Percentiles rank a stretch among this genome's conserved stretches.
These are phyloP conservation scores for Auxenochlorella pyrenoidosa DNA, from an alignment of 139 green algal species.

Conservation along the genomic window DNA sequence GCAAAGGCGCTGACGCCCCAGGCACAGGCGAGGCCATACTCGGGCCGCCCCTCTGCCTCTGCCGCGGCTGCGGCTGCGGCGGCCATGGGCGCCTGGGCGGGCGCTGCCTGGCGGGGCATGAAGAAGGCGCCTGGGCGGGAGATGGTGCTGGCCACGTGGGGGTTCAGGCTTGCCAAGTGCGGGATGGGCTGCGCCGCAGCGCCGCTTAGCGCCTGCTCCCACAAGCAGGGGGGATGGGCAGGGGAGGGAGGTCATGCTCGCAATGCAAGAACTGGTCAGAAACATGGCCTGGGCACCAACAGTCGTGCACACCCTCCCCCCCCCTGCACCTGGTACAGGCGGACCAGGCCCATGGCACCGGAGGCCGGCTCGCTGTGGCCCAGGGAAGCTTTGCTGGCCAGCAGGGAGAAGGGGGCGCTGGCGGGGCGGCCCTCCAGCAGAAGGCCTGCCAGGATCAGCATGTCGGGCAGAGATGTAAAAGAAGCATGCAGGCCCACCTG, in stretches of 20 bases:
- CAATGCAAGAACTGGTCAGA: neutral
- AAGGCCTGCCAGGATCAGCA: conserved; percentile 5
- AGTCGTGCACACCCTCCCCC: neutral
- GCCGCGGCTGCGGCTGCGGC: neutral
- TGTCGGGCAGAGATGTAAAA: too few relatives aligned
- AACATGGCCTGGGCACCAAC: neutral
- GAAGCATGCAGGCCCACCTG: neutral
- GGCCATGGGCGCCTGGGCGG: neutral
- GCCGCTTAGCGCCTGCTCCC: conserved; percentile 40
- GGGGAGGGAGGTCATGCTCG: neutral
- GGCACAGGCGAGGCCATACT: neutral
- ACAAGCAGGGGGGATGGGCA: neutral
- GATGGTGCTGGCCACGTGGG: conserved; percentile 59
- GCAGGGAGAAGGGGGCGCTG: conserved; percentile 54
- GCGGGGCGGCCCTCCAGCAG: conserved; percentile 24
- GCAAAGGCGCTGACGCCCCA: conserved; percentile 80
- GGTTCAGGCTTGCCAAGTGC: conserved; percentile 76
- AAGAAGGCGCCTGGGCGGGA: neutral
- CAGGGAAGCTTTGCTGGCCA: conserved; percentile 77
- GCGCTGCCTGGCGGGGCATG: conserved; percentile 52
- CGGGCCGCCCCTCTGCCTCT: neutral
- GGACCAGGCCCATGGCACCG: conserved; percentile 70
- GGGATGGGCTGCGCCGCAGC: conserved; percentile 60
- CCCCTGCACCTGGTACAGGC: conserved; percentile 33
- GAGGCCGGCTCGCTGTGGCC: conserved; percentile 91